These are phyloP conservation scores for Mortierella antarctica DNA, from an alignment of 192 early-diverging fungal species.

Conservation along the genomic window DNA sequence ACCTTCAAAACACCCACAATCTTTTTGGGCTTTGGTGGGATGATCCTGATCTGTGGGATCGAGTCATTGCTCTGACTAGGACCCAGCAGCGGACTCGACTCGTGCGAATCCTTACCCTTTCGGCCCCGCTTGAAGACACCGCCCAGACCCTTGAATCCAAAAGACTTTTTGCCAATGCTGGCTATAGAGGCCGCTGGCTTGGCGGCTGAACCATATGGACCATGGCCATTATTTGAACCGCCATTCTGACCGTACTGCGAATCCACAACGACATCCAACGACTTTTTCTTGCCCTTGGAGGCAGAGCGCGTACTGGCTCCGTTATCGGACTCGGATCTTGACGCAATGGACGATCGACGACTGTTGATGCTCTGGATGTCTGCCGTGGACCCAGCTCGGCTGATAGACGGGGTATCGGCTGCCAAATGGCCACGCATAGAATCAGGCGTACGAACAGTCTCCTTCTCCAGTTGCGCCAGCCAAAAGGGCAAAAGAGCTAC, in stretches of 20 bases:
- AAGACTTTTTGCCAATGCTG: conserved; percentile 33
- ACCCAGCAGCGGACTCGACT: conserved; percentile 35
- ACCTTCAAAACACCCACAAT: conserved; percentile 68
- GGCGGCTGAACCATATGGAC: conserved; percentile 9
- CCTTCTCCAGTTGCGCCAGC: conserved; percentile 55
- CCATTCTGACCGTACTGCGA: conserved; percentile 29
- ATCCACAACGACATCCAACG: conserved; percentile 48
- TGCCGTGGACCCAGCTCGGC: conserved; percentile 35
- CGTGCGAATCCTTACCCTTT: conserved; percentile 31
- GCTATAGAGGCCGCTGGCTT: conserved; percentile 20
- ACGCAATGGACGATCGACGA: conserved; percentile 37
- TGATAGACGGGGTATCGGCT: conserved; percentile 29
- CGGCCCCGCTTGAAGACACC: conserved; percentile 38
- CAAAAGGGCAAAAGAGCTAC: conserved; percentile 74
- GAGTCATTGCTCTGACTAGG: conserved; percentile 15
- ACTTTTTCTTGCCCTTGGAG: conserved; percentile 47
- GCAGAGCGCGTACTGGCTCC: conserved; percentile 17
- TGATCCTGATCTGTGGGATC: conserved; percentile 46
- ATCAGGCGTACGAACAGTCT: conserved; percentile 30
- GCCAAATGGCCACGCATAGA: conserved; percentile 47
- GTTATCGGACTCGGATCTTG: conserved; percentile 34
- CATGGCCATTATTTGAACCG: not conserved
- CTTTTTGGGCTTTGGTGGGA: conserved; percentile 59
- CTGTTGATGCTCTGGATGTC: conserved; percentile 51
- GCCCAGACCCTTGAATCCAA: conserved; percentile 47